Percentiles rank a stretch among this genome's conserved stretches.
phyloP scores from a whole-genome alignment of 2,329 filamentous ascomycete genomes.

The Eurotiales sp. region DNA sequence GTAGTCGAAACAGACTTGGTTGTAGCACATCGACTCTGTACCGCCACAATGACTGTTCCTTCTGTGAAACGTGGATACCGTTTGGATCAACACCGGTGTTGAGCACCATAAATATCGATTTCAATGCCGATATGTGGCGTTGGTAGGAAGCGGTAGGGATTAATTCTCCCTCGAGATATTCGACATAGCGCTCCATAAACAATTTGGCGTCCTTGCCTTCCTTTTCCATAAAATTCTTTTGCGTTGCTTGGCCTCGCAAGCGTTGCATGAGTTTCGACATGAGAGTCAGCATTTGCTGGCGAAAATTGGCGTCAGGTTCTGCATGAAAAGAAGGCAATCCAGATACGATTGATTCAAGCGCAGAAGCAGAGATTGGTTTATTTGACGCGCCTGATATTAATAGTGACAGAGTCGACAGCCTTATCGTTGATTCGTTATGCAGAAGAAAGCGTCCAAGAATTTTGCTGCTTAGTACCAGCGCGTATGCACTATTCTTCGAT shows the following conservation, averaged over 20 bases:
- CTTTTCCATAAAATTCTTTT: slow-evolving; percentile 20
- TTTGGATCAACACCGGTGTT: slow-evolving; percentile 62
- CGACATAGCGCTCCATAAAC: slow-evolving; percentile 72
- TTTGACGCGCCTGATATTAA: slow-evolving; percentile 73
- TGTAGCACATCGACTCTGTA: slow-evolving; percentile 45
- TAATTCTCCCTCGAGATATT: slow-evolving; percentile 70
- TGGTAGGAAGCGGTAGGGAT: slow-evolving; percentile 83
- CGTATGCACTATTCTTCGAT: slow-evolving; percentile 16
- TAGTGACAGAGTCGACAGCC: slow-evolving; percentile 76
- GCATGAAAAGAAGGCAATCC: slow-evolving; percentile 71
- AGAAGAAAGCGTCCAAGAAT: slow-evolving; percentile 36
- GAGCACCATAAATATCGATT: slow-evolving; percentile 64
- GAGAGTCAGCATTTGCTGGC: slow-evolving; percentile 73
- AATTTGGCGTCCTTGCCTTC: slow-evolving; percentile 25
- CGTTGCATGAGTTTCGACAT: slow-evolving; percentile 74
- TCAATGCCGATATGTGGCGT: slow-evolving; percentile 76
- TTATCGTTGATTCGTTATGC: slow-evolving; percentile 59
- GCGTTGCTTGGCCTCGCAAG: slow-evolving; percentile 57
- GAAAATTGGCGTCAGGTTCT: slow-evolving; percentile 80
- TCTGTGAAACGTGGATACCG: slow-evolving; percentile 37
- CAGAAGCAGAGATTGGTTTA: slow-evolving; percentile 62
- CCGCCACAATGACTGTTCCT: slow-evolving; percentile 49
- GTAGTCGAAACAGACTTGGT: slow-evolving; percentile 44
- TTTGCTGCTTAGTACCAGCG: slow-evolving; percentile 32
- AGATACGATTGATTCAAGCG: slow-evolving; percentile 60